A percentile compares a stretch with the other conserved stretches of the same genome.
Conservation (phyloP, 768 basidiomycete species). For the Panaeolus cyanescens region DNA sequence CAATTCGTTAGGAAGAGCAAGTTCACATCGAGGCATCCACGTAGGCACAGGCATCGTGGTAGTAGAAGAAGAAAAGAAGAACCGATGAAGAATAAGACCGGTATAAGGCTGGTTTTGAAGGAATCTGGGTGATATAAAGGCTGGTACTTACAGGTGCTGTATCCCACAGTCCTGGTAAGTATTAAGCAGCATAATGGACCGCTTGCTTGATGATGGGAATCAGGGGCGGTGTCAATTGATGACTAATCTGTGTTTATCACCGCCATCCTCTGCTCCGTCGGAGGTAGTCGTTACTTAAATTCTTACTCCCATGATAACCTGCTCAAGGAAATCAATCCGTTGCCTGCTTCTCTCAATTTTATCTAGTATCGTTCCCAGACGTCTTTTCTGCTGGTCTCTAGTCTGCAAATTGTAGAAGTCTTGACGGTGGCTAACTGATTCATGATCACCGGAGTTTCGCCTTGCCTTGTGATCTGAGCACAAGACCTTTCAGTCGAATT, state of each 20-base stretch:
- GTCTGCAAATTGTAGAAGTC: neutral
- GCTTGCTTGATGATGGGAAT: constrained; percentile 2
- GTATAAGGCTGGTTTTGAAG: neutral
- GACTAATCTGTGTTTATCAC: neutral
- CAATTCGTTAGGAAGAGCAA: constrained; percentile 37
- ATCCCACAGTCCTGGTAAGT: constrained; percentile 2
- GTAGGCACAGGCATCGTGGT: neutral
- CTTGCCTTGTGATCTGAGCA: neutral
- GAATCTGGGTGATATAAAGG: neutral
- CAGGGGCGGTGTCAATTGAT: constrained; percentile 2
- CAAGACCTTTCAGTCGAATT: neutral
- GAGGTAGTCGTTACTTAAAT: neutral
- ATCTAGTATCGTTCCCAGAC: neutral
- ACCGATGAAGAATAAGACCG: neutral
- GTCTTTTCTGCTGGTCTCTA: neutral
- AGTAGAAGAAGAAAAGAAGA: neutral
- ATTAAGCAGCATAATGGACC: neutral
- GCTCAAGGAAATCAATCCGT: neutral
- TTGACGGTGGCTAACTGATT: constrained; percentile 1
- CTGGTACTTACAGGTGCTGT: neutral
- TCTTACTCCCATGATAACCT: neutral
- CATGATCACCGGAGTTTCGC: neutral
- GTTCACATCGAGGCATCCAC: constrained; percentile 20
- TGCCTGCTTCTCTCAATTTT: neutral
- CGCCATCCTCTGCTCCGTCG: neutral